These are phyloP conservation scores for Curvularia hawaiiensis DNA, from an alignment of 2,329 filamentous ascomycete genomes.

Conservation along the genomic window DNA sequence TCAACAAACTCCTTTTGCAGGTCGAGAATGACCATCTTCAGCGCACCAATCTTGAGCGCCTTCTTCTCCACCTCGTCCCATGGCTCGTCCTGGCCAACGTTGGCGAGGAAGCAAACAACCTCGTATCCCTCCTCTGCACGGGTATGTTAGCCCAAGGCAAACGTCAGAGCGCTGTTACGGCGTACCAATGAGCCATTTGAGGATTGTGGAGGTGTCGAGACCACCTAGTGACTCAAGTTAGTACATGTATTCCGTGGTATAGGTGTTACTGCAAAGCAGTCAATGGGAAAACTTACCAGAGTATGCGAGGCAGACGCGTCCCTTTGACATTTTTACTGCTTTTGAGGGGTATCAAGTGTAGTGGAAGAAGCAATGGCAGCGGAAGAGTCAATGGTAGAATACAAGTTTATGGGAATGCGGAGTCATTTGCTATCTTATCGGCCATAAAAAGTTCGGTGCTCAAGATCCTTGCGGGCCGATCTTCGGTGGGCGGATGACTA, in stretches of 20 bases:
- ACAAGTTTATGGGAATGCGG: conserved; percentile 20
- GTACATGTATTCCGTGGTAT: conserved; percentile 15
- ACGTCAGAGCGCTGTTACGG: background rate
- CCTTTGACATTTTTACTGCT: conserved; percentile 43
- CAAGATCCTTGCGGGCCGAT: conserved; percentile 27
- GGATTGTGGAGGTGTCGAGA: conserved; percentile 62
- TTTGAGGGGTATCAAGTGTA: conserved; percentile 11
- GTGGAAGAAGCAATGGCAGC: conserved; percentile 14
- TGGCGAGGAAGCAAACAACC: conserved; percentile 65
- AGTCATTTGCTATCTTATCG: conserved; percentile 25
- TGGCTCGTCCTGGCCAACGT: conserved; percentile 65
- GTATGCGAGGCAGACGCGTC: conserved; percentile 57
- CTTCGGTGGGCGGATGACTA: conserved; percentile 16
- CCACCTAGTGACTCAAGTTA: conserved; percentile 51
- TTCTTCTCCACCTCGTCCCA: conserved; percentile 67
- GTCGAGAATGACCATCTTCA: conserved; percentile 67
- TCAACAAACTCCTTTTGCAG: conserved; percentile 78
- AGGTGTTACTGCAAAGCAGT: background rate
- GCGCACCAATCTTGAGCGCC: conserved; percentile 71
- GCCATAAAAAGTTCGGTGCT: conserved; percentile 23
- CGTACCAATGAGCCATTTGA: conserved; percentile 46
- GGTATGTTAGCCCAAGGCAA: conserved; percentile 13
- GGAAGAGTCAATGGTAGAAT: conserved; percentile 16
- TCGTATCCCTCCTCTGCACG: conserved; percentile 59
- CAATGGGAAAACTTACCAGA: conserved; percentile 42